Evolutionary conservation across 768 basidiomycete genomes (phyloP), one percentile per base, ranked within the genome.

Genomic region (Phlebiopsis gigantea): DNA sequence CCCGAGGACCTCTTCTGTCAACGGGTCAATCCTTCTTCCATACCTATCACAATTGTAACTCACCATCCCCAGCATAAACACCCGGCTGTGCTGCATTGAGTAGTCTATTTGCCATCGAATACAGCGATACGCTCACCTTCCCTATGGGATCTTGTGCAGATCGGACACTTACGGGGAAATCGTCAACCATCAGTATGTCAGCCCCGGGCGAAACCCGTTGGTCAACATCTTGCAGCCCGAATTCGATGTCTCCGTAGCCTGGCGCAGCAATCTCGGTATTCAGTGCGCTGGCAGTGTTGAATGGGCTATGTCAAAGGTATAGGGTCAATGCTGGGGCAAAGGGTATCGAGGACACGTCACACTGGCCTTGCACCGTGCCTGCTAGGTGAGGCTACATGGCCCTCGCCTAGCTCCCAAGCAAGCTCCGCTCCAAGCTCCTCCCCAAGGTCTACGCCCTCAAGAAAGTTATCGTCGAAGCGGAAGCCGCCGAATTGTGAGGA

Each of bases 341-440:
- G 8, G 17, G 15, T 34, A 31, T 19, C 28, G 42, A 55, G 9
- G 34, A 39, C 34, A n/a, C n/a, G 34, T 9, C 34, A 17, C 34
- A 39, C 34, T 39, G 34, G 34, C 34, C 9, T 39, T n/a, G n/a
- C n/a, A n/a, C 14, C 24, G 19, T 19, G n/a, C 44, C 24, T 24
- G n/a, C 30, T 45, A 29, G 47, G 54, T 10, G 59, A 71, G 5
- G 56, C 63, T 7, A 77, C 81, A 88, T 89, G 90, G 22, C 77
- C 83, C 63, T 83, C 82, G 28, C 88, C 90, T 2, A 92, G 75
- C 62, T 92, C 89, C 59, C 76, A 77, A 7, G 85, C 87, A 25
- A 92, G 72, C 62, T 91, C 90, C 46, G 89, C 88, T 3, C 84
- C 87, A 17, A 91, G 69, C 21, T 78, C 83, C 6, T 75, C 79